These are phyloP conservation scores for Mitragyna speciosa DNA, from an alignment of 257 asterid species.

Conservation along the genomic window DNA sequence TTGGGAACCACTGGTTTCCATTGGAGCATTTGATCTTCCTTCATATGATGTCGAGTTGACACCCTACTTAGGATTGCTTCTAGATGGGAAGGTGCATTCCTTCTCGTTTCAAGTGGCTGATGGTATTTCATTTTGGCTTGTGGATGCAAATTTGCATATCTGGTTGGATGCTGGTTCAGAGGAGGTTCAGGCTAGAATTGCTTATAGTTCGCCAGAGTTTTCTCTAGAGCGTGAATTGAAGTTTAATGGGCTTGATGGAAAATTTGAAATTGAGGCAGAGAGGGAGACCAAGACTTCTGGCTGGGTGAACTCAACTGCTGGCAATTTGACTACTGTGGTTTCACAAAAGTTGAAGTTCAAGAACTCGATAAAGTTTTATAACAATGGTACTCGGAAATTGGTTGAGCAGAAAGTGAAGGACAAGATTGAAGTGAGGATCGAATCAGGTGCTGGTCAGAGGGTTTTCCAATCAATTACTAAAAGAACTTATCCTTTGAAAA, in stretches of 20 bases:
- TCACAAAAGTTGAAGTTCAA: constrained; percentile 41
- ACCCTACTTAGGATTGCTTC: constrained; percentile 57
- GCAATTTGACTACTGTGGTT: constrained; percentile 55
- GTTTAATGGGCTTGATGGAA: constrained; percentile 51
- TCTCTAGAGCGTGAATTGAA: constrained; percentile 30
- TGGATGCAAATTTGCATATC: constrained; percentile 74
- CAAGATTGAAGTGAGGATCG: constrained; percentile 32
- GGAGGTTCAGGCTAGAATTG: constrained; percentile 51
- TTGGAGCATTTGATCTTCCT: constrained; percentile 85
- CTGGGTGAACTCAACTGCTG: constrained; percentile 76
- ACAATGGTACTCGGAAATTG: constrained; percentile 45
- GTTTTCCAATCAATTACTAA: constrained; percentile 19
- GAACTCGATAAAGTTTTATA: constrained; percentile 42
- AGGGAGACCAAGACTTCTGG: constrained; percentile 53
- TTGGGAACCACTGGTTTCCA: constrained; percentile 86
- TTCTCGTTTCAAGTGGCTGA: constrained; percentile 56
- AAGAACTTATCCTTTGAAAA: constrained; percentile 50
- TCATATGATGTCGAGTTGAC: constrained; percentile 72
- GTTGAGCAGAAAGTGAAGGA: constrained; percentile 55
- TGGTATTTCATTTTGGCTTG: constrained; percentile 74
- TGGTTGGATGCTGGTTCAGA: constrained; percentile 59
- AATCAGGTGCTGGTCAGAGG: constrained; percentile 19
- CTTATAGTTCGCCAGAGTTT: constrained; percentile 32
- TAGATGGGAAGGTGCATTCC: constrained; percentile 53
- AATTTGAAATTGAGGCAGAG: constrained; percentile 47